Base-by-base conservation (phyloP, 164 flowering plant species). In the Kingdonia uniflora region DNA sequence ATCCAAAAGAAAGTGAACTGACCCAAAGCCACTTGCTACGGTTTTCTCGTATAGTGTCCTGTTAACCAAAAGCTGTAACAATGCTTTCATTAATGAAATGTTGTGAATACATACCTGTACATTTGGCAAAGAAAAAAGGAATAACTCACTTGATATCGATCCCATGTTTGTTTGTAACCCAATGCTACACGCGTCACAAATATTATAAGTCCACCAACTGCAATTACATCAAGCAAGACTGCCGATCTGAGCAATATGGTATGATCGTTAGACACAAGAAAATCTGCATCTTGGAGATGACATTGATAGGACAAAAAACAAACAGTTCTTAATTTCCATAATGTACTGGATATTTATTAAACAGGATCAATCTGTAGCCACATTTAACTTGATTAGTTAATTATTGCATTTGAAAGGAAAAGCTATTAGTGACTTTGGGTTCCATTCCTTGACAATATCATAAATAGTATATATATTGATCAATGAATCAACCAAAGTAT, bases 111-210 rank as follows among this genome's bases (percentile, higher is more conserved):
- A 29, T 29, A 4, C 8, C 4, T 8, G 35, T 29, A 29, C 8
- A 29, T 29, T 29, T 29, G 8, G 35, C 4, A 8, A 29, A 29
- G 4, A 3, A 3, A 8, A 15, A 15, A 15, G n/a, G n/a, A 23
- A 13, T 11, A 29, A 44, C 87, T 78, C 65, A 87, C 98, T 64
- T 92, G 95, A 74, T 92, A 92, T 52, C 98, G 77, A 75, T 92
- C 98, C 87, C 96, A 69, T 43, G 98, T 92, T 65, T 85, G 96
- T 67, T 92, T 92, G 80, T 92, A 92, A 60, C 98, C 98, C 67
- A 87, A 68, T 55, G 65, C 80, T 49, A 92, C 87, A 49, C 98
- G 92, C 6, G 60, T 61, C 55, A 72, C 72, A 58, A 75, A 84
- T 55, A 92, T 56, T 56, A 85, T 63, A 49, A 92, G 94, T 49